Percentiles rank a stretch among this genome's conserved stretches.
These are phyloP conservation scores for Sporormia fimetaria DNA, from an alignment of 495 filamentous ascomycete species.

Conservation along the genomic window DNA sequence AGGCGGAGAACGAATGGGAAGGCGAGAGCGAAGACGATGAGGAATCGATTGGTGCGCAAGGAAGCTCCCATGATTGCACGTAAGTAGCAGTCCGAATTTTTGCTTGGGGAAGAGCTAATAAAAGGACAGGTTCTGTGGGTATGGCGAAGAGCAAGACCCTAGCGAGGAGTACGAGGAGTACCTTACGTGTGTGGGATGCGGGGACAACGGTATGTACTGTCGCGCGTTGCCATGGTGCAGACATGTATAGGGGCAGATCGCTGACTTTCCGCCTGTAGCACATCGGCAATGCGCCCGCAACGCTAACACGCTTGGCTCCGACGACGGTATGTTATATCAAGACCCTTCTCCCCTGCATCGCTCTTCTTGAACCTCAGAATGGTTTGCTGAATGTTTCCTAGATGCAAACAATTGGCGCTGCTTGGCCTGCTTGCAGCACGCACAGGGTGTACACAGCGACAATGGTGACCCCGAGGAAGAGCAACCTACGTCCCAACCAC, in stretches of 20 bases:
- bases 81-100: slow-evolving; percentile 36
- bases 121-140: slow-evolving; percentile 53
- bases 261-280: slow-evolving; percentile 46
- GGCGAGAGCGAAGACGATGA: slow-evolving; percentile 51
- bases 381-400: slow-evolving; percentile 29
- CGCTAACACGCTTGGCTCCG: slow-evolving; percentile 55
- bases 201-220: slow-evolving; percentile 62
- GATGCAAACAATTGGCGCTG: slow-evolving; percentile 67
- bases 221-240: slow-evolving; percentile 16
- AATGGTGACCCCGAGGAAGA: slow-evolving; percentile 43
- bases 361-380: no score
- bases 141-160: slow-evolving; percentile 79
- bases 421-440: slow-evolving; percentile 60
- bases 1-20: slow-evolving; percentile 57
- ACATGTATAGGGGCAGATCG: slow-evolving; percentile 23
- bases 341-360: no score
- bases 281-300: slow-evolving; percentile 89
- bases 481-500: slow-evolving; percentile 29
- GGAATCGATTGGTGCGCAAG: slow-evolving; percentile 55
- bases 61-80: slow-evolving; percentile 52
- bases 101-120: slow-evolving; percentile 22
- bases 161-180: slow-evolving; percentile 80
- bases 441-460: no score
- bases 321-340: slow-evolving; percentile 48
- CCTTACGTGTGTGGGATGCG: slow-evolving; percentile 68